phyloP scores from a whole-genome alignment of 805 yeast species.

The Zygosaccharomyces siamensis region DNA sequence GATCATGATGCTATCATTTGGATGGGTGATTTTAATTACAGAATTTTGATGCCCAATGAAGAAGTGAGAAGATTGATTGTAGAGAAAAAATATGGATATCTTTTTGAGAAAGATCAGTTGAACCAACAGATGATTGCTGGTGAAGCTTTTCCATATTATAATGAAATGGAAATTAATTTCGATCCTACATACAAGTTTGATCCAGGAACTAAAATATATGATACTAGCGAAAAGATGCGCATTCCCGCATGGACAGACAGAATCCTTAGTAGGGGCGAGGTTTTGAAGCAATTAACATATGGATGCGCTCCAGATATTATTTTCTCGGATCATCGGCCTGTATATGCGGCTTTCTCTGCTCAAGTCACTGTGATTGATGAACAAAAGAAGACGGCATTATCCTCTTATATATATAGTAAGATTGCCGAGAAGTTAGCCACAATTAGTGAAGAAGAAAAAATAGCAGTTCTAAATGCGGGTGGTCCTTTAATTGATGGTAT shows the following conservation, averaged over 20 bases:
- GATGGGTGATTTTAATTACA: slow-evolving; percentile 91
- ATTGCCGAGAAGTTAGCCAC: slow-evolving; percentile 45
- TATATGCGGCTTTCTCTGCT: slow-evolving; percentile 64
- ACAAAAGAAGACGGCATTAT: slow-evolving; percentile 43
- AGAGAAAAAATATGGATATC: slow-evolving; percentile 42
- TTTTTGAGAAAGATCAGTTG: slow-evolving; percentile 75
- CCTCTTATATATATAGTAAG: slow-evolving; percentile 52
- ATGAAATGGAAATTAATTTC: slow-evolving; percentile 74
- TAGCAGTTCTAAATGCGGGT: slow-evolving; percentile 44
- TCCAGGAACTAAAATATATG: slow-evolving; percentile 75
- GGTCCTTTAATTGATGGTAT: slow-evolving; percentile 25
- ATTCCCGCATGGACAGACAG: slow-evolving; percentile 98
- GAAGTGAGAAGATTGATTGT: slow-evolving; percentile 56
- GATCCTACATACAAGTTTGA: slow-evolving; percentile 94
- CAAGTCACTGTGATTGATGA: slow-evolving; percentile 64
- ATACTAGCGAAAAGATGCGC: slow-evolving; percentile 85
- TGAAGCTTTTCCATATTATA: slow-evolving; percentile 73
- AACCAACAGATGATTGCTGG: slow-evolving; percentile 68
- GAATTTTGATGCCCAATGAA: slow-evolving; percentile 69
- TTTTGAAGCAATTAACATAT: slow-evolving; percentile 56
- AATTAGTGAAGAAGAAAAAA: slow-evolving; percentile 39
- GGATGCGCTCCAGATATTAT: slow-evolving; percentile 50
- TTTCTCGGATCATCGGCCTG: slow-evolving; percentile 91
- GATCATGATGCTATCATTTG: slow-evolving; percentile 84
- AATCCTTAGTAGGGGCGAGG: slow-evolving; percentile 60